Evolutionary conservation across 2,329 filamentous ascomycete genomes (phyloP).

Genomic region (Sporothrix inflata): DNA sequence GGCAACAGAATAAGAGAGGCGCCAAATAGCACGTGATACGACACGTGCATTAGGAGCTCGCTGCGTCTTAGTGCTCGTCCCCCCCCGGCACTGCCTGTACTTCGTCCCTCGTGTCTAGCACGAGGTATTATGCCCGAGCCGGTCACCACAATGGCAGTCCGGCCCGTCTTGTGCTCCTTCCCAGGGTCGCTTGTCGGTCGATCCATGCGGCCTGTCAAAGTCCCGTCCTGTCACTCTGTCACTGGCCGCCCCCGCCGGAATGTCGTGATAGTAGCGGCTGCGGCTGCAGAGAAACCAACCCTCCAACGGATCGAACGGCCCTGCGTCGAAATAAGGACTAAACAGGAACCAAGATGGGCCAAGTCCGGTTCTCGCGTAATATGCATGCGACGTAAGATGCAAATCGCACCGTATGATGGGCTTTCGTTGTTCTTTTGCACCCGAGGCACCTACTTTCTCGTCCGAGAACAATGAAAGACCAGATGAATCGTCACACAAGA

Average conservation of each 20-base stretch:
- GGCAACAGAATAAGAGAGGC: background rate
- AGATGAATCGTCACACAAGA: background rate
- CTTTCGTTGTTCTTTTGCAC: background rate
- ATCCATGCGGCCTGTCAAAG: background rate
- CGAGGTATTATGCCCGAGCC: background rate
- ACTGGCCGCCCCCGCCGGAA: background rate
- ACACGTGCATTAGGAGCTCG: background rate
- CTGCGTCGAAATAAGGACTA: background rate
- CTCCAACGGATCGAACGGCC: background rate
- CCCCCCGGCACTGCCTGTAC: too few species aligned
- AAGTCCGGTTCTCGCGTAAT: background rate
- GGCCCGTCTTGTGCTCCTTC: background rate
- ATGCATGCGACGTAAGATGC: slow-evolving; percentile 7
- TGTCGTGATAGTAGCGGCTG: background rate
- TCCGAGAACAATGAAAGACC: background rate
- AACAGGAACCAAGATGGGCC: background rate
- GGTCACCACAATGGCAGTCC: background rate
- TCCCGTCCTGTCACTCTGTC: background rate
- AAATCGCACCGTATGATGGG: background rate
- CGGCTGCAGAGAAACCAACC: too few species aligned
- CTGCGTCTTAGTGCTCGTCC: background rate
- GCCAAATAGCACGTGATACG: background rate
- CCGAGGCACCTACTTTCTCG: background rate
- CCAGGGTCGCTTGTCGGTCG: background rate
- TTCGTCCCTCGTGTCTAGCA: too few species aligned